Percentiles rank a stretch among this genome's conserved stretches.
phyloP scores from a whole-genome alignment of 148 eudicot genomes.

The Rhododendron ferrugineum region DNA sequence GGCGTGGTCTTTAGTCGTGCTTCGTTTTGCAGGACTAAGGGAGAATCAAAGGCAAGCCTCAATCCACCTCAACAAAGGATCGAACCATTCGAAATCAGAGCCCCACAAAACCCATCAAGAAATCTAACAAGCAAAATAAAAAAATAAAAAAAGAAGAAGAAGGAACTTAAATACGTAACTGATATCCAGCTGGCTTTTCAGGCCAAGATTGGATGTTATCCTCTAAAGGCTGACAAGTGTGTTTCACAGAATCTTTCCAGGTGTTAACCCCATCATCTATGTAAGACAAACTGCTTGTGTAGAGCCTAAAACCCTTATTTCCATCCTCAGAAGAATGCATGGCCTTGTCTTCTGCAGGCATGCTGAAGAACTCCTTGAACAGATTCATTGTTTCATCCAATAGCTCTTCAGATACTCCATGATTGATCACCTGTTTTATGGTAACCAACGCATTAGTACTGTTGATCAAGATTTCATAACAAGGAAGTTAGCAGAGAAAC shows the following conservation, averaged over 20 bases:
- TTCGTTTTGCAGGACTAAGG: too few relatives aligned
- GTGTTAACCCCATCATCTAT: constrained; percentile 10
- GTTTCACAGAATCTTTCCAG: constrained; percentile 22
- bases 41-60: too few relatives aligned
- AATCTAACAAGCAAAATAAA: background rate
- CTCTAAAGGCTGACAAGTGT: constrained; percentile 20
- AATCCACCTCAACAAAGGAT: too few relatives aligned
- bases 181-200: constrained; percentile 16
- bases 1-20: too few relatives aligned
- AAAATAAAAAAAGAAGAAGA: background rate
- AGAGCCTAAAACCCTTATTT: constrained; percentile 14
- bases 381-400: constrained; percentile 19
- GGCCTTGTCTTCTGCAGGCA: constrained; percentile 19
- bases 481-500: background rate
- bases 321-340: constrained; percentile 17
- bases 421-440: constrained; percentile 11
- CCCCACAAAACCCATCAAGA: background rate
- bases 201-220: constrained; percentile 24
- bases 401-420: constrained; percentile 27
- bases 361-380: constrained; percentile 9
- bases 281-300: constrained; percentile 22
- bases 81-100: too few relatives aligned
- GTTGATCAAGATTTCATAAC: background rate
- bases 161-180: background rate
- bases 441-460: background rate